A percentile compares a stretch with the other conserved stretches of the same genome.
These are phyloP conservation scores for Geosmithia flava DNA, from an alignment of 2,329 filamentous ascomycete genomes.

Conservation along the genomic window DNA sequence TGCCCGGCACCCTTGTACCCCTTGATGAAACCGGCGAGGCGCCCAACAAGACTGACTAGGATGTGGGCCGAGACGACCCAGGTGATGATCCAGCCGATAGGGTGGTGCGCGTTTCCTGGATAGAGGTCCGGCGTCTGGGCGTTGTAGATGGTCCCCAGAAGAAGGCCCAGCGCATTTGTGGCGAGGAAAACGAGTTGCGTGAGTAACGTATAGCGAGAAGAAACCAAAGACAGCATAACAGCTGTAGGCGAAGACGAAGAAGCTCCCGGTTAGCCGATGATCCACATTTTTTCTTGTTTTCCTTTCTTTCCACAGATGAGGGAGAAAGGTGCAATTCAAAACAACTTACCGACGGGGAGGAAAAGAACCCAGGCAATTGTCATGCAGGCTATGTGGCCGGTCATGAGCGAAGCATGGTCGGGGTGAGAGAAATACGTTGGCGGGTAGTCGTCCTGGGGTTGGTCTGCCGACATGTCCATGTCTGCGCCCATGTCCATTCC, in stretches of 20 bases:
- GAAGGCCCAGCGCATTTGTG: constrained; percentile 49
- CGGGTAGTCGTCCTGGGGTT: constrained; percentile 14
- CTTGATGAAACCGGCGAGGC: constrained; percentile 27
- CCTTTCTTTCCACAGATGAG: neutral
- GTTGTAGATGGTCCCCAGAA: constrained; percentile 63
- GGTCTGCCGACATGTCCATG: neutral
- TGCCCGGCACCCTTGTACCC: neutral
- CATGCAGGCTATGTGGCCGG: constrained; percentile 62
- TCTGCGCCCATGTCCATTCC: neutral
- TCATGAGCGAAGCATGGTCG: constrained; percentile 42
- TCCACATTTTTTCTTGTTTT: neutral
- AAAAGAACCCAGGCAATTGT: constrained; percentile 59
- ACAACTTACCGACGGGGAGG: constrained; percentile 55
- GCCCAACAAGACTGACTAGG: constrained; percentile 51
- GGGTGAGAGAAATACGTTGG: constrained; percentile 48
- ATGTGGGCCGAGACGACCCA: constrained; percentile 61
- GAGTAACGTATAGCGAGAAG: constrained; percentile 60
- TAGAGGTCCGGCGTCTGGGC: constrained; percentile 75
- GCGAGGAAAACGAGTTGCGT: constrained; percentile 57
- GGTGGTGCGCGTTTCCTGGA: constrained; percentile 76
- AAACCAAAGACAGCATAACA: constrained; percentile 75
- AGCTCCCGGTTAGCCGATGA: neutral
- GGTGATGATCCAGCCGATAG: constrained; percentile 74
- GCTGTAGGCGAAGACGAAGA: constrained; percentile 29
- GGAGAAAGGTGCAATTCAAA: neutral